Percentiles rank a stretch among this genome's conserved stretches.
Evolutionary conservation across 768 basidiomycete species (phyloP).

Genomic region (Pleurotus tuoliensis): DNA sequence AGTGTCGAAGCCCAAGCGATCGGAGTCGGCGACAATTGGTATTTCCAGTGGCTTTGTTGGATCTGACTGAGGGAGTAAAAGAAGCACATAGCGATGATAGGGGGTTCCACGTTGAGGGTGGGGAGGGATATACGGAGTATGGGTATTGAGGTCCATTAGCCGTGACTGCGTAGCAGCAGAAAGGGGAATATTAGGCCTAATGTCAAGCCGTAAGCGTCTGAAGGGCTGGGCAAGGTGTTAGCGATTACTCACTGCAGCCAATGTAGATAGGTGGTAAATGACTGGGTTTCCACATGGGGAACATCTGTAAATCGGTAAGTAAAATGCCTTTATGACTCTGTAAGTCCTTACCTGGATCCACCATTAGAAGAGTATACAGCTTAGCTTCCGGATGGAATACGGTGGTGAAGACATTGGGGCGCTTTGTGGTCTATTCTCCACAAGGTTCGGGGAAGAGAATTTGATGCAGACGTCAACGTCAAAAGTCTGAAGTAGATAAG

Average conservation of each 20-base stretch:
- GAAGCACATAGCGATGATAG: slow-evolving; percentile 84
- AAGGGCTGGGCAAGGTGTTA: slow-evolving; percentile 10
- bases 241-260: slow-evolving; percentile 69
- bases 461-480: too few species aligned
- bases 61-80: slow-evolving; percentile 70
- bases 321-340: background rate
- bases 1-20: slow-evolving; percentile 62
- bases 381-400: slow-evolving; percentile 80
- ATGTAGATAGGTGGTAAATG: slow-evolving; percentile 75
- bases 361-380: slow-evolving; percentile 83
- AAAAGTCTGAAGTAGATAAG: background rate
- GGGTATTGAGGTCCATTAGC: slow-evolving; percentile 33
- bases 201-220: slow-evolving; percentile 4
- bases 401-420: slow-evolving; percentile 65
- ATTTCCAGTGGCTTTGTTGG: slow-evolving; percentile 38
- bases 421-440: slow-evolving; percentile 51
- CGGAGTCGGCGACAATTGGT: slow-evolving; percentile 38
- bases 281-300: slow-evolving; percentile 63
- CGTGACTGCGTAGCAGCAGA: slow-evolving; percentile 47
- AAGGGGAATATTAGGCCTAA: slow-evolving; percentile 79
- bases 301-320: slow-evolving; percentile 49
- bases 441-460: slow-evolving; percentile 1
- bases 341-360: slow-evolving; percentile 66
- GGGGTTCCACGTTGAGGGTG: slow-evolving; percentile 87
- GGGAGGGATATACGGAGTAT: slow-evolving; percentile 82